Base-by-base conservation (phyloP, 2,329 filamentous ascomycete genomes). In the Alternaria arborescens region DNA sequence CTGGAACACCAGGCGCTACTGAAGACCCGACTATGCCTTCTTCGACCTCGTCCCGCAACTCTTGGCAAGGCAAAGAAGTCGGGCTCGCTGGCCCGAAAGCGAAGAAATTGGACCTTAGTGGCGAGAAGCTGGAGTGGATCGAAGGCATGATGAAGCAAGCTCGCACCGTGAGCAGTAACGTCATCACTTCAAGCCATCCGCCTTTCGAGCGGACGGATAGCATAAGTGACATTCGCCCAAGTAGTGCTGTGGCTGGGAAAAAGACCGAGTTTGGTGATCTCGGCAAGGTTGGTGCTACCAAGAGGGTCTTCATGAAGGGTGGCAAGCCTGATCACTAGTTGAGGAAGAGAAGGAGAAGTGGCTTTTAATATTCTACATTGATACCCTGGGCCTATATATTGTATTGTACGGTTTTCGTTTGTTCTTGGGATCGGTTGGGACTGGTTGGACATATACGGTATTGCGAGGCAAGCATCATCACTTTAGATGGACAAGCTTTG, bases 61-160 rank as follows among this genome's bases (percentile, higher is more conserved):
- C 74, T 2, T 80, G 79, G 79, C 67, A 70, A 4, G 79, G 77
- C 5, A 74, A 73, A 20, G 78, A 80, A 59, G 83, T 92, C 7
- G 90, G 91, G 5, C 86, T 93, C 50, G 90, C 90, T 0, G 91
- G 91, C 0, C 91, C 91, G 1, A 87, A 85, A 47, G 83, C 85
- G 36, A 90, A 87, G 76, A 84, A 87, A 43, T 8, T 86, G 84
- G 73, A 91, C 88, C 80, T 91, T 22, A 79, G 88, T 57, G 88
- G 89, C 56, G 89, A 93, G 78, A 92, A 90, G 72, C 84, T 88
- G 59, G 88, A 89, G 40, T 95, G 92, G 92, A 90, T 95, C 10
- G 90, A 94, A 77, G 91, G 88, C 63, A 90, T 95, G 81, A 90
- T 93, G 80, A 90, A 92, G 72, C 90, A 92, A 73, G 92, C 93